These are phyloP conservation scores for Epichloe typhina DNA, from an alignment of 2,329 filamentous ascomycete species.

Conservation along the genomic window DNA sequence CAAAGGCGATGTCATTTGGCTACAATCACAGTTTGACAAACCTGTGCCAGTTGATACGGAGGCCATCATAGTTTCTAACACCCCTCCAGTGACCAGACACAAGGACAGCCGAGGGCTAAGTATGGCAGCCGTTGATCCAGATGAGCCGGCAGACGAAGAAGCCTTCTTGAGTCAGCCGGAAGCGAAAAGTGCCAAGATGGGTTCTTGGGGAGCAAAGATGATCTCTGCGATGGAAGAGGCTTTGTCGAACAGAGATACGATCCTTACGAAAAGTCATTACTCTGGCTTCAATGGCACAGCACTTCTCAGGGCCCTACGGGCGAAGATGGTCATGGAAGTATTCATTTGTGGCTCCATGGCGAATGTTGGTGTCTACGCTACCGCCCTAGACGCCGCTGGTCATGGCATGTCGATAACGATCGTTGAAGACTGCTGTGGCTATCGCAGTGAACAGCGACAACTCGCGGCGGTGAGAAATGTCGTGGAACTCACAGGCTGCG, in stretches of 20 bases:
- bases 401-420: constrained; percentile 82
- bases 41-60: constrained; percentile 43
- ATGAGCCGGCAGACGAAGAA: constrained; percentile 21
- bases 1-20: constrained; percentile 66
- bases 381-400: constrained; percentile 76
- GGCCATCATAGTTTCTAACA: constrained; percentile 32
- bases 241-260: constrained; percentile 35
- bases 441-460: constrained; percentile 56
- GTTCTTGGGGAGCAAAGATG: constrained; percentile 33
- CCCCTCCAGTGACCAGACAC: constrained; percentile 8
- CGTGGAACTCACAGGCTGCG: constrained; percentile 60
- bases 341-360: constrained; percentile 79
- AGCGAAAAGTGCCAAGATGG: constrained; percentile 29
- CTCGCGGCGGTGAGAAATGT: constrained; percentile 57
- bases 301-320: constrained; percentile 64
- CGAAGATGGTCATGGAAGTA: constrained; percentile 77
- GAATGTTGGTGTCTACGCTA: constrained; percentile 83
- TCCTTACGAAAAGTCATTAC: constrained; percentile 63
- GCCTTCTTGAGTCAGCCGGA: constrained; percentile 32
- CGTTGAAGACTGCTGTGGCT: constrained; percentile 80
- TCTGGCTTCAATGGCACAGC: constrained; percentile 71
- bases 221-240: constrained; percentile 26
- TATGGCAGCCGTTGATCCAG: neutral
- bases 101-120: constrained; percentile 7
- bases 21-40: constrained; percentile 61